A percentile compares a stretch with the other conserved stretches of the same genome.
phyloP scores from a whole-genome alignment of 2,329 filamentous ascomycete species.

The Cladophialophora chaetospira region DNA sequence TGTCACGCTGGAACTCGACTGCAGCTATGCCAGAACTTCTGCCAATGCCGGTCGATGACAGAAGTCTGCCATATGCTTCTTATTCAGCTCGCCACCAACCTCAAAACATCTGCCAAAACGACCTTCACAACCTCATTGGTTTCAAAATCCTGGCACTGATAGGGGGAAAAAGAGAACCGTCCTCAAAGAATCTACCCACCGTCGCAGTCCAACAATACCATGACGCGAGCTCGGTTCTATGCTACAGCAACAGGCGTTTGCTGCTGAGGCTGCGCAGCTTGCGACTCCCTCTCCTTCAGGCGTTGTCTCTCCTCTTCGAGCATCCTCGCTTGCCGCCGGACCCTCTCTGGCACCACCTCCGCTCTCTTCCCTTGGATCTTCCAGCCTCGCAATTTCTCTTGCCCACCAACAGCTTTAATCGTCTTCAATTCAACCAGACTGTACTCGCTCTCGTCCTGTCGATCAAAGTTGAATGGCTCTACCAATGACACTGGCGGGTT shows the following conservation, averaged over 20 bases:
- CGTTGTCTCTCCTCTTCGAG: conserved; percentile 48
- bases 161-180: too few species aligned
- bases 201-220: not conserved
- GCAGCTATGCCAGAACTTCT: too few species aligned
- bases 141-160: too few species aligned
- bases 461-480: conserved; percentile 54
- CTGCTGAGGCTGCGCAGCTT: conserved; percentile 6
- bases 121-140: too few species aligned
- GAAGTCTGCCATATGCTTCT: too few species aligned
- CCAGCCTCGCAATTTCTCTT: conserved; percentile 52
- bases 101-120: too few species aligned
- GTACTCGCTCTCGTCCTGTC: conserved; percentile 48
- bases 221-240: not conserved
- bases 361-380: conserved; percentile 50
- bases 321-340: conserved; percentile 49
- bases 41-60: too few species aligned
- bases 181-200: too few species aligned
- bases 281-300: conserved; percentile 28
- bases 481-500: conserved; percentile 57
- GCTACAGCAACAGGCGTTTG: conserved; percentile 8
- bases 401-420: conserved; percentile 49
- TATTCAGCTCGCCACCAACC: too few species aligned
- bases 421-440: conserved; percentile 58
- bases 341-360: conserved; percentile 49
- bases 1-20: too few species aligned